Evolutionary conservation across 192 early-diverging fungal species (phyloP), one percentile per base, ranked within the genome.

Genomic region (Entomortierella chlamydospora): DNA sequence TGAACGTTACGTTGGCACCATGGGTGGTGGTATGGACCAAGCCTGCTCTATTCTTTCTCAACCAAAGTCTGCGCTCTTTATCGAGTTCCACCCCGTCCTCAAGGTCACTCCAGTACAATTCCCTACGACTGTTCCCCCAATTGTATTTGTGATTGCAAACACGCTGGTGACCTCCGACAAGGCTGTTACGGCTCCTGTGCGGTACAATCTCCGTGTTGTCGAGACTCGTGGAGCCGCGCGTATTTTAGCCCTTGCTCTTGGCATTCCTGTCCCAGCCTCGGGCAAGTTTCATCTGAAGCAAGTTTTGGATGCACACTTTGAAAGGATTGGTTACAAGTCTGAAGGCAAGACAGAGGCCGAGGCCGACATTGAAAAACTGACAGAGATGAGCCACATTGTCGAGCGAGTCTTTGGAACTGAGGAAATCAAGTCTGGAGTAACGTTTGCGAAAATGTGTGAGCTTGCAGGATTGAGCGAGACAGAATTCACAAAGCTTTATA

Each of bases 161-260:
- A 94, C 95, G 0, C 79, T 95, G 41, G 93, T 96, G 0, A 89
- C 88, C 0, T 87, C 93, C 12, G 93, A 98, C 70, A 98, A 98
- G 80, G 87, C 90, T 39, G 89, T 92, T 4, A 96, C 95, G 10
- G 96, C 92, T 2, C 94, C 96, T 8, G 90, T 85, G 6, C 89
- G 94, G 81, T 98, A 98, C 82, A 98, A 98, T 81, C 81, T 97
- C 18, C 91, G 97, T 31, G 97, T 97, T 0, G 93, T 97, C 22
- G 97, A 98, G 69, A 95, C 93, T 12, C 91, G 94, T 22, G 72
- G 96, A 3, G 95, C 90, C 13, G 92, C 93, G 4, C 80, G 90
- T 17, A 81, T 93, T 37, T 67, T 94, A 43, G 85, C 88, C 41
- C 73, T 81, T 28, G 73, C 77, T 13, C 70, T 92, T 9, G 88